Evolutionary conservation across 345 rosid species (phyloP), one percentile per base, ranked within the genome.

Genomic region (Eucalyptus rudis): DNA sequence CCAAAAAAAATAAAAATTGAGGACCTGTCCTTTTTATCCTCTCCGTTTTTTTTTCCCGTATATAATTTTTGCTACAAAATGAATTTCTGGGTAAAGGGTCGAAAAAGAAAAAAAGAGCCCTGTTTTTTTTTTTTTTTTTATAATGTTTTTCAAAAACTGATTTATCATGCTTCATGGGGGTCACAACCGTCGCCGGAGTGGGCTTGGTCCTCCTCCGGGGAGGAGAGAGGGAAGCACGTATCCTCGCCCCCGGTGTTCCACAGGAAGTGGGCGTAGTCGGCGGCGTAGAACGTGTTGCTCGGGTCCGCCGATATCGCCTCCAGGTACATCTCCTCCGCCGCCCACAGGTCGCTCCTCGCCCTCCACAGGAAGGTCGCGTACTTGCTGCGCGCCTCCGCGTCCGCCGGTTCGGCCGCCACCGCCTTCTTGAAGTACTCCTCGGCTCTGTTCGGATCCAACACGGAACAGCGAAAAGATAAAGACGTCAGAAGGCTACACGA

Each of bases 231-330:
- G 94, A 94, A 98, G 89, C 99, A 98, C 12, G 99, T 97, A 88
- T 97, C 99, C 12, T 98, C 98, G 11, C 97, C 99, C 3, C 99
- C 99, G 0, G 98, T 98, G 58, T 94, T 98, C 99, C 99, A 98
- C 44, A 98, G 94, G 91, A 98, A 98, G 92, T 96, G 91, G 24
- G 99, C 99, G 89, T 98, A 98, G 88, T 92, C 93, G 43, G 97
- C 97, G 2, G 99, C 96, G 76, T 97, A 90, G 79, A 86, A 91
- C 24, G 99, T 91, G 93, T 96, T 97, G 62, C 91, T 87, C 0
- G 99, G 99, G 66, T 97, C 99, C 1, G 93, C 97, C 66, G 96
- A 90, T 50, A 96, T 98, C 80, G 99, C 99, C 92, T 94, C 97
- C 90, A 96, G 89, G 93, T 93, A 98, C 16, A 95, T 95, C 91